A percentile compares a stretch with the other conserved stretches of the same genome.
phyloP scores from a whole-genome alignment of 2,329 filamentous ascomycete species.

The Sodiomyces alkalinus region DNA sequence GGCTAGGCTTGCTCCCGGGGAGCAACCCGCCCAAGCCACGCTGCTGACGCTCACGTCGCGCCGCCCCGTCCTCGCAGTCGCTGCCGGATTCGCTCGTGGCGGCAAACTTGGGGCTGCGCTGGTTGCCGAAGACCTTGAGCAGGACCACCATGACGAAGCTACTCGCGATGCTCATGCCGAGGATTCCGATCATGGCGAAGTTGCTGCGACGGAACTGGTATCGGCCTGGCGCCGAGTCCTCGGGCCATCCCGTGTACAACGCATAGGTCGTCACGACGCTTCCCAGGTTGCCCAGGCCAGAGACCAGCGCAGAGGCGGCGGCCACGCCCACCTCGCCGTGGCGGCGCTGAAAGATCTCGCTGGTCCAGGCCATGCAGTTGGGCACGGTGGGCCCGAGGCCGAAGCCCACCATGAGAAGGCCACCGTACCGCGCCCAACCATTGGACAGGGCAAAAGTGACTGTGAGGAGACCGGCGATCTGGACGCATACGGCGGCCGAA shows the following conservation, averaged over 20 bases:
- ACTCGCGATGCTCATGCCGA: conserved; percentile 61
- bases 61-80: conserved; percentile 43
- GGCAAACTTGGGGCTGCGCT: conserved; percentile 32
- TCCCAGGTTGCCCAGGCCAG: conserved; percentile 73
- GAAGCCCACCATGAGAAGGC: conserved; percentile 80
- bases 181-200: conserved; percentile 73
- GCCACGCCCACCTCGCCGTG: conserved; percentile 87
- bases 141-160: conserved; percentile 54
- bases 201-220: conserved; percentile 72
- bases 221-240: conserved; percentile 52
- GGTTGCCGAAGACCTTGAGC: conserved; percentile 42
- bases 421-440: conserved; percentile 75
- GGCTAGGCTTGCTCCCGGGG: conserved; percentile 17
- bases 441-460: conserved; percentile 58
- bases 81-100: conserved; percentile 24
- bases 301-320: conserved; percentile 71
- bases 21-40: conserved; percentile 37
- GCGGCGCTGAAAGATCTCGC: conserved; percentile 75
- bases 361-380: conserved; percentile 89
- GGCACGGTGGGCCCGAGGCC: conserved; percentile 82
- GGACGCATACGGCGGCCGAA: conserved; percentile 56
- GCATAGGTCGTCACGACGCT: conserved; percentile 82
- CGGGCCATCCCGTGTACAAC: conserved; percentile 74
- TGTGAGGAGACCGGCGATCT: conserved; percentile 67
- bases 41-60: conserved; percentile 39